These are phyloP conservation scores for Prunella vulgaris DNA, from an alignment of 257 asterid genomes.

Conservation along the genomic window DNA sequence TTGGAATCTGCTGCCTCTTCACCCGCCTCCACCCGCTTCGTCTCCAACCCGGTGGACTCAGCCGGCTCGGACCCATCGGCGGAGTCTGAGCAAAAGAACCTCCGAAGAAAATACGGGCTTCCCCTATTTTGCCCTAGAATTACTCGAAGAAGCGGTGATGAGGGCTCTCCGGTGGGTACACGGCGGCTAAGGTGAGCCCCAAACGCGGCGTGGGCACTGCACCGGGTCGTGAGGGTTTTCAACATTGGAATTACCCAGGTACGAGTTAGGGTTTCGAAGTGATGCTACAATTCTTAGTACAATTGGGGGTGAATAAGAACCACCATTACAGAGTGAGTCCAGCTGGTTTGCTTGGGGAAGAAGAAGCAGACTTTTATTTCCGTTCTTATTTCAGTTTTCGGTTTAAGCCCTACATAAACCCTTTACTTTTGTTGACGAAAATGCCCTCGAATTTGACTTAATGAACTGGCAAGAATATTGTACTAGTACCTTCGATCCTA, in stretches of 20 bases:
- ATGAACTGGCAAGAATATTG: too few species aligned
- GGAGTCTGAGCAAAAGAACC: constrained; percentile 85
- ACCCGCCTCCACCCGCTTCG: constrained; percentile 37
- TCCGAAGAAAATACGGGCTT: constrained; percentile 35
- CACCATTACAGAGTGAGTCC: constrained; percentile 37
- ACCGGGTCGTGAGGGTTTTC: constrained; percentile 61
- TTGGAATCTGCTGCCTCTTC: constrained; percentile 56
- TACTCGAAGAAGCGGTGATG: constrained; percentile 51
- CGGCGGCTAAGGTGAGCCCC: constrained; percentile 43
- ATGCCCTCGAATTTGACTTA: constrained; percentile 20
- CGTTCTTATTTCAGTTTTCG: neutral
- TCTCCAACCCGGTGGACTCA: constrained; percentile 38
- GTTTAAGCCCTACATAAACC: constrained; percentile 62
- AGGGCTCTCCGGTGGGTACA: constrained; percentile 33
- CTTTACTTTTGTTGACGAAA: constrained; percentile 24
- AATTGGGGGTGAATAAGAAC: constrained; percentile 13
- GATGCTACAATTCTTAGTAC: neutral
- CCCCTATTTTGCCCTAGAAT: constrained; percentile 35
- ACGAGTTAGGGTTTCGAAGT: neutral
- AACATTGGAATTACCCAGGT: constrained; percentile 42
- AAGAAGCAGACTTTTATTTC: constrained; percentile 21
- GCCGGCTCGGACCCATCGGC: constrained; percentile 47
- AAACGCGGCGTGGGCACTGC: constrained; percentile 44
- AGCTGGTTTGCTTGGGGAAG: constrained; percentile 32
- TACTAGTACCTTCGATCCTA: neutral